A percentile compares a stretch with the other conserved stretches of the same genome.
Evolutionary conservation across 83 land plant genomes (phyloP).

Genomic region (Picea abies): DNA sequence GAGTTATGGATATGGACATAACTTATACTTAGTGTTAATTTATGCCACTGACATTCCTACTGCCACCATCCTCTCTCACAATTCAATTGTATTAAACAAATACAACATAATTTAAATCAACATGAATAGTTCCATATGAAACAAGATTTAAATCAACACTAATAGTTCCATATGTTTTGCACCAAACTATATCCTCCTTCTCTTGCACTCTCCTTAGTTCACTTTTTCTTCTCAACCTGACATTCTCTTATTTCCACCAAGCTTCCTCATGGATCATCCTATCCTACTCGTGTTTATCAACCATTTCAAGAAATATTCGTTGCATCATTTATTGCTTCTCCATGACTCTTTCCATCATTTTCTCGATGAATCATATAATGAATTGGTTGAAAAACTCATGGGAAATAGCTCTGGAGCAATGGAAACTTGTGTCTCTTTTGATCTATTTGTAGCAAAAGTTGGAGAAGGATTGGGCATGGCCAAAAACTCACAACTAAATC

Average conservation of each 20-base stretch:
- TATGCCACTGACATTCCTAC: too few relatives aligned
- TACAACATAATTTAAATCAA: too few relatives aligned
- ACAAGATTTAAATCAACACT: too few relatives aligned
- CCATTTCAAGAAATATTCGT: slow-evolving; percentile 58
- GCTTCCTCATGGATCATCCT: slow-evolving; percentile 61
- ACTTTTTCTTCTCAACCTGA: slow-evolving; percentile 51
- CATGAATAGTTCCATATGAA: too few relatives aligned
- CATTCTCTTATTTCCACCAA: slow-evolving; percentile 70
- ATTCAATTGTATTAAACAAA: too few relatives aligned
- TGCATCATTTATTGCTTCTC: slow-evolving; percentile 80
- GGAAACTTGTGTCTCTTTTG: neutral
- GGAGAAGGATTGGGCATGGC: slow-evolving; percentile 21
- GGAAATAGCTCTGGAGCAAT: neutral
- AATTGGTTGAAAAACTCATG: slow-evolving; percentile 1
- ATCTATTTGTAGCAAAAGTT: neutral
- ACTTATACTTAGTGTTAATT: too few relatives aligned
- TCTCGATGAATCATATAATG: slow-evolving; percentile 47
- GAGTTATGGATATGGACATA: too few relatives aligned
- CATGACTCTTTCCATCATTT: slow-evolving; percentile 64
- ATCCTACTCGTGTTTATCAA: slow-evolving; percentile 76
- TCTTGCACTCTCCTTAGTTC: slow-evolving; percentile 23
- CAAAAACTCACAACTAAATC: neutral
- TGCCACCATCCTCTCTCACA: too few relatives aligned
- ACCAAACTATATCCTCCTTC: too few relatives aligned
- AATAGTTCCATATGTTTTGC: too few relatives aligned